A percentile compares a stretch with the other conserved stretches of the same genome.
phyloP scores from a whole-genome alignment of 1,284 basidiomycete species.

The Rhodotorula sp. region DNA sequence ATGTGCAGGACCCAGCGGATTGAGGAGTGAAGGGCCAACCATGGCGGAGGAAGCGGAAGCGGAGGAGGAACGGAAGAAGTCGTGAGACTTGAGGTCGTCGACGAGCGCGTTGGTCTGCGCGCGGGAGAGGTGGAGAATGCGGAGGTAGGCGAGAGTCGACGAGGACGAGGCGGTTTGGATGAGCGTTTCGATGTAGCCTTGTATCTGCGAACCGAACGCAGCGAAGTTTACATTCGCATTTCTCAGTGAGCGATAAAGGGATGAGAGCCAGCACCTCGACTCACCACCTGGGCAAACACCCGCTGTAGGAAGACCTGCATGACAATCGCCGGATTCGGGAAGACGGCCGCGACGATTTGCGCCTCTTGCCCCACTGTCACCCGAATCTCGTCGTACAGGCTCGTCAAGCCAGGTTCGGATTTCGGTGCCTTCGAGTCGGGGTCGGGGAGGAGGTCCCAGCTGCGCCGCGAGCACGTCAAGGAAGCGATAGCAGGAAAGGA shows the following conservation, averaged over 20 bases:
- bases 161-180: conserved; percentile 68
- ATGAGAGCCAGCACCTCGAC: conserved; percentile 44
- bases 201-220: conserved; percentile 80
- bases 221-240: no score
- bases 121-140: conserved; percentile 85
- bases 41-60: conserved; percentile 2
- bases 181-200: conserved; percentile 87
- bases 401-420: conserved; percentile 72
- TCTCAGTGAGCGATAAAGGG: no score
- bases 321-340: conserved; percentile 93
- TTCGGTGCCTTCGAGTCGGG: conserved; percentile 76
- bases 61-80: conserved; percentile 62
- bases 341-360: conserved; percentile 97
- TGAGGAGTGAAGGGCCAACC: conserved; percentile 6
- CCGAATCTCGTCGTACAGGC: conserved; percentile 83
- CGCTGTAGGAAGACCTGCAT: conserved; percentile 98
- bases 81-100: conserved; percentile 89
- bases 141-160: conserved; percentile 86
- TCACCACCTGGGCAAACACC: conserved; percentile 94
- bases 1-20: conserved; percentile 14
- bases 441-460: conserved; percentile 77
- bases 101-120: conserved; percentile 73
- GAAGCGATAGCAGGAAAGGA: neutral
- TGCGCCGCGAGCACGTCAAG: conserved; percentile 44
- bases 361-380: conserved; percentile 90